These are phyloP conservation scores for Raphanus hybrid DNA, from an alignment of 441 rosid species.

Conservation along the genomic window DNA sequence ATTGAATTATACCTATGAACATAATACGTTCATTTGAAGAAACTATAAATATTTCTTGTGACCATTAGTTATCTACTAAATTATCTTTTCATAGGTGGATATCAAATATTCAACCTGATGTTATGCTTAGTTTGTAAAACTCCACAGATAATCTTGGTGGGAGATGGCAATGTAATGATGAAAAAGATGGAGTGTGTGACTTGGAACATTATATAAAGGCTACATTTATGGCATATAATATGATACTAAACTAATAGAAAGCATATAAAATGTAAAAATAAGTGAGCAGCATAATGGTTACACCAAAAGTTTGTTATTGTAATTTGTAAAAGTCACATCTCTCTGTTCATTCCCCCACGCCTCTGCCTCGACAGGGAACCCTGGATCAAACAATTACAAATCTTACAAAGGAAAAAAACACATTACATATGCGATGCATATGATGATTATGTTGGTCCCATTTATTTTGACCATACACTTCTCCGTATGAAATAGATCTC, in stretches of 20 bases:
- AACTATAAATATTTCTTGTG: neutral
- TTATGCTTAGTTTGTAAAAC: neutral
- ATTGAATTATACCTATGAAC: neutral
- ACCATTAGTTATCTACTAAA: neutral
- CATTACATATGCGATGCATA: slow-evolving; percentile 17
- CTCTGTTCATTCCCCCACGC: slow-evolving; percentile 42
- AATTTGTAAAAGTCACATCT: slow-evolving; percentile 37
- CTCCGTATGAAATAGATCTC: slow-evolving; percentile 8
- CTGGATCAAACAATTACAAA: slow-evolving; percentile 38
- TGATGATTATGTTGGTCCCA: slow-evolving; percentile 36
- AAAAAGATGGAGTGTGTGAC: slow-evolving; percentile 37
- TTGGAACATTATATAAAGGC: slow-evolving; percentile 25
- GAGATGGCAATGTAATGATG: slow-evolving; percentile 29
- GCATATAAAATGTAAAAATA: slow-evolving; percentile 27
- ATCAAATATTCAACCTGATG: neutral
- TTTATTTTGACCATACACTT: slow-evolving; percentile 23
- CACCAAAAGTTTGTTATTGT: slow-evolving; percentile 39
- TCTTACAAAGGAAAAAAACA: neutral
- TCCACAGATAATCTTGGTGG: slow-evolving; percentile 7
- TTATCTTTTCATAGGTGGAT: neutral
- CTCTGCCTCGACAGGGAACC: slow-evolving; percentile 28
- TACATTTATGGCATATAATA: slow-evolving; percentile 25
- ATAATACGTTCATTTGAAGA: neutral
- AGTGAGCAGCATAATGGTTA: slow-evolving; percentile 43
- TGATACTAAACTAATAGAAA: slow-evolving; percentile 9